phyloP scores from a whole-genome alignment of 495 filamentous ascomycete species.

The Podospora conica region DNA sequence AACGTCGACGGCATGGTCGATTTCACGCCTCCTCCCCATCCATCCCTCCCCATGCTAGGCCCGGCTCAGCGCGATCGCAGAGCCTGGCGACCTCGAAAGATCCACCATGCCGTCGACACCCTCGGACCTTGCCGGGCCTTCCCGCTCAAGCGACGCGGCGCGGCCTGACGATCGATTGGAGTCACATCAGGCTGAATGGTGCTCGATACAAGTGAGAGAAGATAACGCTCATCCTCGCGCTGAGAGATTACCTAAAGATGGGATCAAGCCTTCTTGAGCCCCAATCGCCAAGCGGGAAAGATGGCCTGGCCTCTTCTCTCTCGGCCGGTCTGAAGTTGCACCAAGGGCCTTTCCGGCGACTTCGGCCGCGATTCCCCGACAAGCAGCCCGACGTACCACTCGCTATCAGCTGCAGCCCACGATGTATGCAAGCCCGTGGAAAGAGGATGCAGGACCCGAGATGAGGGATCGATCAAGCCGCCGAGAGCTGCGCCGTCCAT shows the following conservation, averaged over 20 bases:
- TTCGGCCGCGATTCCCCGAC: constrained; percentile 29
- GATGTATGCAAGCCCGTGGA: constrained; percentile 7
- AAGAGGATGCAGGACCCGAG: constrained; percentile 7
- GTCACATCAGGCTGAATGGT: constrained; percentile 20
- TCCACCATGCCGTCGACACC: neutral
- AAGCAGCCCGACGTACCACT: constrained; percentile 4
- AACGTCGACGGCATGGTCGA: neutral
- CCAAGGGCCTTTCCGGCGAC: constrained; percentile 3
- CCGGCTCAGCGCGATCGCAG: neutral
- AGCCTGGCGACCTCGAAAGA: neutral
- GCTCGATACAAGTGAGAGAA: neutral
- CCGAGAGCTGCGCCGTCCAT: constrained; percentile 1
- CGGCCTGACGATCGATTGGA: constrained; percentile 10
- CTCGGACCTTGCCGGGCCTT: neutral
- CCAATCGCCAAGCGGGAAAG: neutral
- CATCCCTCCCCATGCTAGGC: neutral
- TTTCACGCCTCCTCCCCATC: neutral
- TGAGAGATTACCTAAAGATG: constrained; percentile 15
- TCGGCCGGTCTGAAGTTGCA: neutral
- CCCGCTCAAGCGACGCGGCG: constrained; percentile 11
- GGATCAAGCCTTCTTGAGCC: neutral
- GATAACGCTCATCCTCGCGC: constrained; percentile 10
- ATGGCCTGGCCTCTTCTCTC: neutral
- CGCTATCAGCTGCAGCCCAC: constrained; percentile 3
- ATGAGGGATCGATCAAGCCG: constrained; percentile 5